A percentile compares a stretch with the other conserved stretches of the same genome.
Evolutionary conservation across 306 rosid species (phyloP).

Genomic region (Cucumis melo): DNA sequence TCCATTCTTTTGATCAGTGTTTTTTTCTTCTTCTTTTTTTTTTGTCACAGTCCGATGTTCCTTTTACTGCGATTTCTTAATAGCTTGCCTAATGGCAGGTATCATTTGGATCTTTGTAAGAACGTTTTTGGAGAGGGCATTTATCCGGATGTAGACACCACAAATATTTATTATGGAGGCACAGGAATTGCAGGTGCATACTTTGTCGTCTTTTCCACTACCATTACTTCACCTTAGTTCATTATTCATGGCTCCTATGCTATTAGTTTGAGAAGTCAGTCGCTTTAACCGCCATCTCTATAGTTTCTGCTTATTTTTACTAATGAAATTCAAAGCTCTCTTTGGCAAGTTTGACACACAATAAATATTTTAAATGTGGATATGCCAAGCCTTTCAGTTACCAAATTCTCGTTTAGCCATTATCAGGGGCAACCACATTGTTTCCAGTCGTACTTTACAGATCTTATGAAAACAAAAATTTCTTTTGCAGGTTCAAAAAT

Average conservation of each 20-base stretch:
- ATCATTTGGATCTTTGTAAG: slow-evolving; percentile 91
- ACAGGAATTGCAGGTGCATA: slow-evolving; percentile 60
- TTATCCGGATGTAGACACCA: slow-evolving; percentile 64
- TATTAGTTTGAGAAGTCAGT: not conserved
- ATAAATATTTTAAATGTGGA: not conserved
- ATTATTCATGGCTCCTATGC: not conserved
- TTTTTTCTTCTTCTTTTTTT: not conserved
- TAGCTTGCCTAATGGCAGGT: slow-evolving; percentile 32
- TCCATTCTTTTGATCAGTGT: not conserved
- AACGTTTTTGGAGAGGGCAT: slow-evolving; percentile 80
- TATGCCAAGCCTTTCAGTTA: not conserved
- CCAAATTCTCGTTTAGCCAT: not conserved
- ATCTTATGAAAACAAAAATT: not conserved
- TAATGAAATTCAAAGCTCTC: not conserved
- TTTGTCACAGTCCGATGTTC: not conserved
- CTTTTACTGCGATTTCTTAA: not conserved
- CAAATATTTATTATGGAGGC: slow-evolving; percentile 92
- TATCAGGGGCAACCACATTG: not conserved
- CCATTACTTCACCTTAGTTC: not conserved
- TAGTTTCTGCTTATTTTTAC: not conserved
- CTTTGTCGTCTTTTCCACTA: not conserved
- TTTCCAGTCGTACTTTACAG: not conserved
- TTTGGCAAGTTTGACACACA: not conserved
- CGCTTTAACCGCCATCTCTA: not conserved
- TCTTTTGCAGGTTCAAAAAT: slow-evolving; percentile 65